A percentile compares a stretch with the other conserved stretches of the same genome.
Evolutionary conservation across 1,284 basidiomycete genomes (phyloP).

Genomic region (Chalciporus sp.): DNA sequence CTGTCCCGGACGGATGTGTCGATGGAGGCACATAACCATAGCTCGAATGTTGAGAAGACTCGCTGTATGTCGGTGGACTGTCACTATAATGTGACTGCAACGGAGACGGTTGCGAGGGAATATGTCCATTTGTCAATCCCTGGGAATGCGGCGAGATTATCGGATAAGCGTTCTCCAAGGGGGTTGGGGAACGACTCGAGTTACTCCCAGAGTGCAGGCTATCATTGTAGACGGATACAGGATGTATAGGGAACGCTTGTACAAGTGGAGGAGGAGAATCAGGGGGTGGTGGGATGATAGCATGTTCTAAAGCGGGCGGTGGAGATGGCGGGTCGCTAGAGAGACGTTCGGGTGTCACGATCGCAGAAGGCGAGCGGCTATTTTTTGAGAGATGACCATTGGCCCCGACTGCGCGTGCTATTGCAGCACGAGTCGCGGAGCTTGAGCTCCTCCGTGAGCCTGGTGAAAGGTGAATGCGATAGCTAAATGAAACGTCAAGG

Average conservation of each 20-base stretch:
- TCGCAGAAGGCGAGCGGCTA: conserved; percentile 24
- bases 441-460: conserved; percentile 64
- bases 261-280: conserved; percentile 46
- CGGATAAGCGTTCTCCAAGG: conserved; percentile 43
- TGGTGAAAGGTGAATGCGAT: conserved; percentile 72
- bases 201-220: conserved; percentile 38
- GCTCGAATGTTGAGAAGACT: conserved; percentile 44
- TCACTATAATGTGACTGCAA: conserved; percentile 34
- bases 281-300: conserved; percentile 36
- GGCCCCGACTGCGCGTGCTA: conserved; percentile 44
- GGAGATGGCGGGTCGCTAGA: conserved; percentile 39
- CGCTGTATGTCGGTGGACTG: conserved; percentile 44
- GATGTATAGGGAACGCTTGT: conserved; percentile 38
- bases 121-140: conserved; percentile 27
- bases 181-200: conserved; percentile 45
- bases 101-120: conserved; percentile 34
- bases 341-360: conserved; percentile 24
- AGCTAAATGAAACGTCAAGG: conserved; percentile 43
- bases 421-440: conserved; percentile 51
- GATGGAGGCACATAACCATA: conserved; percentile 44
- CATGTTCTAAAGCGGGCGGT: conserved; percentile 51
- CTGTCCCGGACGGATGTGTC: conserved; percentile 25
- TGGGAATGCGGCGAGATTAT: conserved; percentile 36
- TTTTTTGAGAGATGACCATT: conserved; percentile 25
- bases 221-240: conserved; percentile 38